A percentile compares a stretch with the other conserved stretches of the same genome.
phyloP scores from a whole-genome alignment of 441 rosid species.

The Macaranga tanarius region DNA sequence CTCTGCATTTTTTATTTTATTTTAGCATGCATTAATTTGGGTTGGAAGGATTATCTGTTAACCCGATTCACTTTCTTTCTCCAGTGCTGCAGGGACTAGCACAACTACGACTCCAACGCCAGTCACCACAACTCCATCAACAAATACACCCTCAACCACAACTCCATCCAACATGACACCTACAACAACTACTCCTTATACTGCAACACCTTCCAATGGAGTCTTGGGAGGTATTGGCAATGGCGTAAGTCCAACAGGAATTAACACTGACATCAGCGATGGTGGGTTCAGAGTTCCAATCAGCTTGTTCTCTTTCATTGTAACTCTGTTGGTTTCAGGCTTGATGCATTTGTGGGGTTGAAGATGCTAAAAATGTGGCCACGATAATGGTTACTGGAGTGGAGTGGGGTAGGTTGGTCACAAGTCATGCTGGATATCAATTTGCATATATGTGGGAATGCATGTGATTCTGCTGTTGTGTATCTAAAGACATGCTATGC shows the following conservation, averaged over 20 bases:
- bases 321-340: constrained; percentile 33
- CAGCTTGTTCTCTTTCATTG: constrained; percentile 22
- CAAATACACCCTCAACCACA: constrained; percentile 39
- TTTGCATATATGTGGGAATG: constrained; percentile 30
- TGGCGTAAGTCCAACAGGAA: constrained; percentile 49
- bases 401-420: constrained; percentile 34
- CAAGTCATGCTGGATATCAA: constrained; percentile 38
- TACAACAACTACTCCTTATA: constrained; percentile 43
- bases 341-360: constrained; percentile 41
- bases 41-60: background rate
- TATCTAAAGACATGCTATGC: constrained; percentile 28
- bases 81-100: constrained; percentile 39
- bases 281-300: constrained; percentile 42
- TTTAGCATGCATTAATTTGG: background rate
- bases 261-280: constrained; percentile 55
- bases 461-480: constrained; percentile 39
- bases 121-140: constrained; percentile 34
- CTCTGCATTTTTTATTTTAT: background rate
- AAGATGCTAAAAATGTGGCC: constrained; percentile 11
- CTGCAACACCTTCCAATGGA: constrained; percentile 57
- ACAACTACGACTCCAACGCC: constrained; percentile 32
- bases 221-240: constrained; percentile 56
- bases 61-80: constrained; percentile 12
- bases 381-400: constrained; percentile 22
- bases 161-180: constrained; percentile 43